Evolutionary conservation across 208 protist genomes (phyloP).

Genomic region (Naegleria lovaniensis): DNA sequence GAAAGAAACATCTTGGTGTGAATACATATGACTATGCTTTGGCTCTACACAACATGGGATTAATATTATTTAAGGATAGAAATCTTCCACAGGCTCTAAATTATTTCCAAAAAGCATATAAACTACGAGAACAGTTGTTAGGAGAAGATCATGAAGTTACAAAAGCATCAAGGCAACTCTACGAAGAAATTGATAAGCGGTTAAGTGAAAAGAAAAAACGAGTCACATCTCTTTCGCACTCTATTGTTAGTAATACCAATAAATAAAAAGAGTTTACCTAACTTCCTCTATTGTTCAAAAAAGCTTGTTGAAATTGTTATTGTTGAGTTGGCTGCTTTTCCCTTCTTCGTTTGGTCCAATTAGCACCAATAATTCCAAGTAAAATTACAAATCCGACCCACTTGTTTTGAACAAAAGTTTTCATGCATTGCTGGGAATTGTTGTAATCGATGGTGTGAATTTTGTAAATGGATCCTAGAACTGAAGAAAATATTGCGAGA

Average conservation of each 20-base stretch:
- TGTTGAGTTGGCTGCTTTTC: not conserved
- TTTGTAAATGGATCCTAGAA: not conserved
- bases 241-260: not conserved
- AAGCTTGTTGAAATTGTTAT: too few species aligned
- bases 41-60: not conserved
- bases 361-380: slow-evolving; percentile 2
- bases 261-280: not conserved
- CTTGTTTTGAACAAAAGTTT: not conserved
- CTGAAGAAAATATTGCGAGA: not conserved
- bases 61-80: slow-evolving; percentile 11
- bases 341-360: not conserved
- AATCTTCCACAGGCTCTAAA: not conserved
- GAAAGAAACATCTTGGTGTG: not conserved
- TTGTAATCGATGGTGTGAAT: slow-evolving; percentile 7
- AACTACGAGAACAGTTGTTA: not conserved
- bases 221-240: not conserved
- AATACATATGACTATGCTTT: slow-evolving; percentile 26
- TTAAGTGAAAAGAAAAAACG: not conserved
- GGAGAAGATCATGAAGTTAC: slow-evolving; percentile 7
- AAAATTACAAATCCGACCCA: not conserved
- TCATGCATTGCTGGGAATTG: not conserved
- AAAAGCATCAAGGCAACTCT: not conserved
- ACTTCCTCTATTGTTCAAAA: too few species aligned
- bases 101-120: not conserved
- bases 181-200: not conserved